Evolutionary conservation across 1,139 yeast species (phyloP).

Genomic region (Taphrina populina): DNA sequence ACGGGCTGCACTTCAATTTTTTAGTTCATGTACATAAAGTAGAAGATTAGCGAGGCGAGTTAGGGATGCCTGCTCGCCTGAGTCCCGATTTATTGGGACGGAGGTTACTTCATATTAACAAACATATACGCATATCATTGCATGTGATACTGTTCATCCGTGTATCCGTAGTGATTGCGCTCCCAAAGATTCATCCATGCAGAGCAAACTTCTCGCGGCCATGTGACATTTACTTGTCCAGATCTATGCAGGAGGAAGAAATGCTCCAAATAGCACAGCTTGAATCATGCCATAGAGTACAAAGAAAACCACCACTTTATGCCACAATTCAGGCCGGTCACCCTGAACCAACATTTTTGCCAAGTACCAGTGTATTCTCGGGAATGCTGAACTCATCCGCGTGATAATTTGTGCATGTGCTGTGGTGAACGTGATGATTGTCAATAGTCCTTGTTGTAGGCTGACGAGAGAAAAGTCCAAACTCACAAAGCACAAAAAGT

Average conservation of each 20-base stretch:
- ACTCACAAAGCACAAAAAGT: conserved; percentile 27
- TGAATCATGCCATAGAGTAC: conserved; percentile 26
- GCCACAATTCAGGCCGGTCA: conserved; percentile 1
- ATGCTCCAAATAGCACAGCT: conserved; percentile 25
- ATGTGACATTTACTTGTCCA: no score
- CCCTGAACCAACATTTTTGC: conserved; percentile 45
- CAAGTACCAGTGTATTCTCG: conserved; percentile 71
- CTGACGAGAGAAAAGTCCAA: conserved; percentile 41
- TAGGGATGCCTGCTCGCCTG: no score
- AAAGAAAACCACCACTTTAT: conserved; percentile 8
- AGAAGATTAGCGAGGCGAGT: no score
- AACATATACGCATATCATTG: no score
- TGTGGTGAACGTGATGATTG: conserved; percentile 56
- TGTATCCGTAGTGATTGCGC: no score
- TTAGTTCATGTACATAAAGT: no score
- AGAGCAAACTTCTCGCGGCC: no score
- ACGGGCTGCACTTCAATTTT: no score
- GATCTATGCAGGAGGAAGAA: conserved; percentile 27
- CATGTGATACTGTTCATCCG: no score
- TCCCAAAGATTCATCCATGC: no score
- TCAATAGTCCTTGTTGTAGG: conserved; percentile 46
- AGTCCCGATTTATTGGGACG: no score
- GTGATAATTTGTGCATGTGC: conserved; percentile 88
- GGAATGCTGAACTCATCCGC: conserved; percentile 73
- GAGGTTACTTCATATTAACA: no score